Percentiles rank a stretch among this genome's conserved stretches.
These are phyloP conservation scores for Colletotrichum navitas DNA, from an alignment of 2,329 filamentous ascomycete genomes.

Conservation along the genomic window DNA sequence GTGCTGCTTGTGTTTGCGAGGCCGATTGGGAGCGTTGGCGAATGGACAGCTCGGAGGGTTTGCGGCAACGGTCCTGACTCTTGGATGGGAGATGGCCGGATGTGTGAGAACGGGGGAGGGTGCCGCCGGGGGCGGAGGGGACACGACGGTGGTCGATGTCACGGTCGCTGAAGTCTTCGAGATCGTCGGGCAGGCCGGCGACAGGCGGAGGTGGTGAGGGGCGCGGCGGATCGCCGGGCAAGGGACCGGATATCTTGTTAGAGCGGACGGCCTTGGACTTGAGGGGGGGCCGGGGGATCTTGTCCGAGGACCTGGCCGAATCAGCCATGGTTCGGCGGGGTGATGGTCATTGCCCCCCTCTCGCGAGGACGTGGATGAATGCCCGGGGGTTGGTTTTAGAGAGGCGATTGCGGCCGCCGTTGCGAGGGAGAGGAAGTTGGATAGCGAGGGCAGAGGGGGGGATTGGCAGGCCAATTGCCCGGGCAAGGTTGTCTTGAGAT, in stretches of 20 bases:
- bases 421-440: slow-evolving; percentile 11
- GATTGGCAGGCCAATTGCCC: slow-evolving; percentile 15
- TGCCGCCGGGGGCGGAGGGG: slow-evolving; percentile 44
- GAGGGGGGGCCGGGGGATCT: slow-evolving; percentile 38
- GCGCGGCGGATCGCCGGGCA: slow-evolving; percentile 50
- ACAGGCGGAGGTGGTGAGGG: slow-evolving; percentile 40
- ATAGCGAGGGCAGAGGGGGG: background rate
- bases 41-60: slow-evolving; percentile 65
- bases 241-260: slow-evolving; percentile 63
- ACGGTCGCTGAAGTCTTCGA: slow-evolving; percentile 44
- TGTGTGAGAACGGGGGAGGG: slow-evolving; percentile 69
- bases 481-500: slow-evolving; percentile 10
- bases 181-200: slow-evolving; percentile 42
- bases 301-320: slow-evolving; percentile 43
- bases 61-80: slow-evolving; percentile 65
- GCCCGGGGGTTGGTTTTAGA: slow-evolving; percentile 19
- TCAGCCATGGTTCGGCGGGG: slow-evolving; percentile 43
- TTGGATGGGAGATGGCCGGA: slow-evolving; percentile 72
- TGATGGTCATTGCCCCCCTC: slow-evolving; percentile 42
- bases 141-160: slow-evolving; percentile 47
- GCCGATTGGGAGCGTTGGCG: slow-evolving; percentile 68
- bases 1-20: slow-evolving; percentile 48
- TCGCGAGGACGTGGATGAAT: slow-evolving; percentile 35
- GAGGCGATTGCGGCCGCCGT: slow-evolving; percentile 5
- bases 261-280: slow-evolving; percentile 64